These are phyloP conservation scores for Coemansia umbellata DNA, from an alignment of 192 early-diverging fungal species.

Conservation along the genomic window DNA sequence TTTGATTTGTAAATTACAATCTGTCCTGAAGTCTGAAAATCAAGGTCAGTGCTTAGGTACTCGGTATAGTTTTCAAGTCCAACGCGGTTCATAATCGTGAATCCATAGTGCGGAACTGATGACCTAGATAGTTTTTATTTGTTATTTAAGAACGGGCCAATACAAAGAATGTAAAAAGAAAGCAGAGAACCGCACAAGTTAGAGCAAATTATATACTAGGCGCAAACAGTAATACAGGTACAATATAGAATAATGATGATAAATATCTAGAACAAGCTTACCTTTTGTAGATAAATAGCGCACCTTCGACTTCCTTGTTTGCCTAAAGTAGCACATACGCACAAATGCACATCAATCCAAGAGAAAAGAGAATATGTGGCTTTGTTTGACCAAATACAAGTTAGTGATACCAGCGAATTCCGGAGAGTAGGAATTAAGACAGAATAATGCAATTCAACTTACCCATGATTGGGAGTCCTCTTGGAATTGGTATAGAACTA, in stretches of 20 bases:
- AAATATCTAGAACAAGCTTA: no score
- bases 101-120: constrained; percentile 61
- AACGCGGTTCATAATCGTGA: constrained; percentile 87
- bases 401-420: no score
- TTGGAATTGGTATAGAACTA: constrained; percentile 88
- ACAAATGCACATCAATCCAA: no score
- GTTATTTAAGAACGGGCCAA: background rate
- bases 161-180: background rate
- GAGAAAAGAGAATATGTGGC: background rate
- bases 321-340: no score
- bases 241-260: no score
- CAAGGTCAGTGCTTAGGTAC: constrained; percentile 64
- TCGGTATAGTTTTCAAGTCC: constrained; percentile 76
- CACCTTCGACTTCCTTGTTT: constrained; percentile 87
- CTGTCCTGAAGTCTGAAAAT: constrained; percentile 74
- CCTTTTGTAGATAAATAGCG: constrained; percentile 84
- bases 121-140: constrained; percentile 17
- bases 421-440: no score
- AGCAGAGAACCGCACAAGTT: no score
- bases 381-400: no score
- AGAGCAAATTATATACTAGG: no score
- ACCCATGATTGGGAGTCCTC: constrained; percentile 70
- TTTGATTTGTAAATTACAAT: constrained; percentile 78
- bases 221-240: no score
- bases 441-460: no score